Percentiles rank a stretch among this genome's conserved stretches.
Conservation (phyloP, 768 basidiomycete species). For the Nidula microcarpa region DNA sequence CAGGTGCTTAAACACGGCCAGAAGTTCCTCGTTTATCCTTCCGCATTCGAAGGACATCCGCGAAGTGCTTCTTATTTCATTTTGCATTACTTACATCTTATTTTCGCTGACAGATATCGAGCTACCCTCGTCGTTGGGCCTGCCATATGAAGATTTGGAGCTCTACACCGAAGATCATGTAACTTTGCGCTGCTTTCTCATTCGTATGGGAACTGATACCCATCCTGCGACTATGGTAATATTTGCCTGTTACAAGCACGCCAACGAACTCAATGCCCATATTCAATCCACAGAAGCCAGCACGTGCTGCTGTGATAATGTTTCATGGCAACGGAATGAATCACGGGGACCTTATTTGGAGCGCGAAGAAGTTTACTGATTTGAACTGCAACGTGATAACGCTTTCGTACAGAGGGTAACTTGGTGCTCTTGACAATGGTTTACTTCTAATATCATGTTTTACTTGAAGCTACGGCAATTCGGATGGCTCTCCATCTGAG, state of each 20-base stretch:
- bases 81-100: not conserved
- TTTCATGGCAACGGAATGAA: slow-evolving; percentile 85
- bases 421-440: slow-evolving; percentile 1
- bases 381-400: slow-evolving; percentile 84
- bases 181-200: slow-evolving; percentile 5
- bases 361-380: slow-evolving; percentile 62
- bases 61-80: not conserved
- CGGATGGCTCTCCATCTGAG: slow-evolving; percentile 78
- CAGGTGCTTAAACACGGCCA: slow-evolving; percentile 13
- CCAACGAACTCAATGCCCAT: not conserved
- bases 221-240: too few species aligned
- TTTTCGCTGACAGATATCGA: not conserved
- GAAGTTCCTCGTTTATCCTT: slow-evolving; percentile 12
- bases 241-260: not conserved
- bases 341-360: slow-evolving; percentile 67
- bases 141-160: slow-evolving; percentile 1
- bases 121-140: not conserved
- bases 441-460: not conserved
- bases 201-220: not conserved
- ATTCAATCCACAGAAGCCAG: not conserved
- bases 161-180: slow-evolving; percentile 4
- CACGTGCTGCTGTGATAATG: slow-evolving; percentile 71
- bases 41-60: slow-evolving; percentile 9
- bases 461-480: slow-evolving; percentile 65
- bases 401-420: slow-evolving; percentile 85